Conservation (phyloP, 495 filamentous ascomycete species). For the Apiosordaria backusii region DNA sequence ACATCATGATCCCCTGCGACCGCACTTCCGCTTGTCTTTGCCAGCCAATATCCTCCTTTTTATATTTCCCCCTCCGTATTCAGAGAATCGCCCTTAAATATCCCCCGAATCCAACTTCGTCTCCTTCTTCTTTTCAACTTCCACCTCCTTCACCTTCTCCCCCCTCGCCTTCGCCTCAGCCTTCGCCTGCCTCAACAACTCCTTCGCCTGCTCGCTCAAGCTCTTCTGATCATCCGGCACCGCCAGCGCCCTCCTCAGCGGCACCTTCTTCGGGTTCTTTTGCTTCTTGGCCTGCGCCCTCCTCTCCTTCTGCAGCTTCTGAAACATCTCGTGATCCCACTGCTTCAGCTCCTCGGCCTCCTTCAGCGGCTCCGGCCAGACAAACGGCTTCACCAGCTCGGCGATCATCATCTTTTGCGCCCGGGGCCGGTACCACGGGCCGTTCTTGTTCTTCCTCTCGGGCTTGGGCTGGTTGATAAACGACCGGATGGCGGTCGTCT, state of each 20-base stretch:
- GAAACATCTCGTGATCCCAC: constrained; percentile 33
- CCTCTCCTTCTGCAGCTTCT: constrained; percentile 28
- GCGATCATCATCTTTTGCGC: constrained; percentile 87
- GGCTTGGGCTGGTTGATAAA: constrained; percentile 70
- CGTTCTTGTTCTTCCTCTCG: constrained; percentile 41
- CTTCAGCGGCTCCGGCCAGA: constrained; percentile 67
- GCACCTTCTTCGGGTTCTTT: constrained; percentile 32
- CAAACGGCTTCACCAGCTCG: constrained; percentile 77
- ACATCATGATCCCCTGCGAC: neutral
- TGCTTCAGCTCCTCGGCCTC: constrained; percentile 42
- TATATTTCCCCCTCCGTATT: too few relatives aligned
- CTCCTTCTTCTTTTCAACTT: constrained; percentile 15
- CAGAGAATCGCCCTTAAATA: too few relatives aligned
- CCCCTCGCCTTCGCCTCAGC: constrained; percentile 39
- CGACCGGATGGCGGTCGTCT: constrained; percentile 65
- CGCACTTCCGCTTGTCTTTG: neutral
- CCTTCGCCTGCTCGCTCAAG: constrained; percentile 34
- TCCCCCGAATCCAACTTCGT: constrained; percentile 14
- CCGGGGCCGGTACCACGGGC: constrained; percentile 55
- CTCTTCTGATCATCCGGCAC: constrained; percentile 20
- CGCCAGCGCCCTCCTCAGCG: constrained; percentile 18
- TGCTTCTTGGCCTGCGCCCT: constrained; percentile 40
- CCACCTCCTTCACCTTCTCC: constrained; percentile 26
- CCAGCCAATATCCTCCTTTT: too few relatives aligned
- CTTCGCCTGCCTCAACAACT: constrained; percentile 36